Evolutionary conservation across 2,329 filamentous ascomycete genomes (phyloP), one percentile per base, ranked within the genome.

Genomic region (Epichloe festucae): DNA sequence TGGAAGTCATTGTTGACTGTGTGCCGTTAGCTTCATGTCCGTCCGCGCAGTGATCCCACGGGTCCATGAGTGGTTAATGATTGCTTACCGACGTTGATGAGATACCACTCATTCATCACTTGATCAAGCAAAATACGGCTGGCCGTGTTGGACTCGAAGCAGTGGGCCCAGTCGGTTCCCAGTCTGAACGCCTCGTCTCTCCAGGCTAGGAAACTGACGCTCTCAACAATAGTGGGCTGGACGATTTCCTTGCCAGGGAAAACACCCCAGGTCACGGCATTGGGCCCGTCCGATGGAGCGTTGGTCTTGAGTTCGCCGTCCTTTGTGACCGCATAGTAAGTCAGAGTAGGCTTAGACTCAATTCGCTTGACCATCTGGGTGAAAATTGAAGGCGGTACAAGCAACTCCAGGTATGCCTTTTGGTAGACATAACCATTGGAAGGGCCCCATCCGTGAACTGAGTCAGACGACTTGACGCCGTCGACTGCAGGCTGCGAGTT

Each of bases 171-270:
- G 64, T 98, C 90, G 53, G 85, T 78, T 51, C 93, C 93, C 10
- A 98, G 78, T 55, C 87, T 82, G 74, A 89, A 98, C 15, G 95
- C 94, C 70, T 98, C 93, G 60, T 98, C 93, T 70, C 95, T 95
- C 93, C 93, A 98, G 2, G 93, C 93, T 50, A 98, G 74, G 78
- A 98, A 98, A 66, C 88, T 95, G 66, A 98, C 85, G 17, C 88
- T 94, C 72, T 98, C 93, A 49, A 98, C 93, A 61, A 98, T 96
- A n/a, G 93, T 98, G 14, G 93, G 93, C 68, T 98, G 93, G n/a
- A 98, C 90, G 64, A 98, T 96, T 69, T 98, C 93, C 67, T 97
- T 95, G 53, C 93, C 93, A 0, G 93, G 73, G 73, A 97, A 98
- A 36, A 98, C 94, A 69, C 93, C 93, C 93, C 93, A 98, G 2